phyloP scores from a whole-genome alignment of 2,329 filamentous ascomycete species.

The Diaporthe aspalathi region DNA sequence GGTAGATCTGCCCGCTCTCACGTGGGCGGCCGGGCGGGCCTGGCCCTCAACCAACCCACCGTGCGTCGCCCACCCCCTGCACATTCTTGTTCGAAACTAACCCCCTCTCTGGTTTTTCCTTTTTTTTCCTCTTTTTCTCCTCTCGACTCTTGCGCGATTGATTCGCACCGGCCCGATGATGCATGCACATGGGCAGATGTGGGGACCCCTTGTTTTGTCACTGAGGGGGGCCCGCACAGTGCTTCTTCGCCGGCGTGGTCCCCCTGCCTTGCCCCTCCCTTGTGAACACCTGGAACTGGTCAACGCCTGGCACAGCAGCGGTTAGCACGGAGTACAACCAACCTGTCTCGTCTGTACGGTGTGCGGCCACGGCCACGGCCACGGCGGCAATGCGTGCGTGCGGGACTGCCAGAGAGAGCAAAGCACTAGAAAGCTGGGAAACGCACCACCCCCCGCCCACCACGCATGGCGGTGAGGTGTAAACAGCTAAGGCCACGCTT shows the following conservation, averaged over 20 bases:
- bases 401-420: too few relatives aligned
- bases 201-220: slow-evolving; percentile 8
- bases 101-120: neutral
- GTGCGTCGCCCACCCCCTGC: neutral
- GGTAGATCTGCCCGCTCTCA: slow-evolving; percentile 28
- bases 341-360: neutral
- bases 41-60: neutral
- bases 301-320: slow-evolving; percentile 22
- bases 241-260: neutral
- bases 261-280: slow-evolving; percentile 18
- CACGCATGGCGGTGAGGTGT: slow-evolving; percentile 3
- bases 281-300: slow-evolving; percentile 30
- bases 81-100: neutral
- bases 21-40: slow-evolving; percentile 29
- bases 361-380: too few relatives aligned
- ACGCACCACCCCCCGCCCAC: too few relatives aligned
- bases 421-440: too few relatives aligned
- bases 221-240: slow-evolving; percentile 18
- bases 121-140: neutral
- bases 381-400: neutral
- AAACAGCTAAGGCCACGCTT: too few relatives aligned
- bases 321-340: slow-evolving; percentile 24
- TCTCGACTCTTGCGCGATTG: slow-evolving; percentile 5
- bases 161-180: slow-evolving; percentile 32
- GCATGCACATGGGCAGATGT: slow-evolving; percentile 4